phyloP scores from a whole-genome alignment of 495 filamentous ascomycete species.

The Aspergillus campestris region DNA sequence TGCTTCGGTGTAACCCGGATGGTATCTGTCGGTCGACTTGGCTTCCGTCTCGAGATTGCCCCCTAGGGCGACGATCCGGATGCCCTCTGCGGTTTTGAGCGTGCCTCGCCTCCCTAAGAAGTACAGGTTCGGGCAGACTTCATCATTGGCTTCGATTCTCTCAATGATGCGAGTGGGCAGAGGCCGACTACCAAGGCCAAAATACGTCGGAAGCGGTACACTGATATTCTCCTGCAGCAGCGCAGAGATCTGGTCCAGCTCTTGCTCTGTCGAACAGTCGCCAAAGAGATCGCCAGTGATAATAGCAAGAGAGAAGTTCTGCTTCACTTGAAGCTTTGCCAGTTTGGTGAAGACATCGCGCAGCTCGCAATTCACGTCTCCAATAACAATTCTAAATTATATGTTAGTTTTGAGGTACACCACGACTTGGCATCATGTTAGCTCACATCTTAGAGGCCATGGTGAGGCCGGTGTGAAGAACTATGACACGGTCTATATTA shows the following conservation, averaged over 20 bases:
- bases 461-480: background rate
- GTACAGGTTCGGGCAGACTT: conserved; percentile 80
- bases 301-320: conserved; percentile 76
- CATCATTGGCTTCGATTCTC: conserved; percentile 66
- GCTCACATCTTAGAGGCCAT: conserved; percentile 64
- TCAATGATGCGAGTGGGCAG: conserved; percentile 62
- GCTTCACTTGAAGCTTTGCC: conserved; percentile 68
- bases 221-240: conserved; percentile 62
- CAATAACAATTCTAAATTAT: conserved; percentile 62
- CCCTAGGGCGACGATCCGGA: conserved; percentile 75
- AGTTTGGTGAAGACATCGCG: conserved; percentile 68
- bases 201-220: conserved; percentile 79
- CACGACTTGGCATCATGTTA: too few species aligned
- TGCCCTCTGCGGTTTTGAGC: conserved; percentile 81
- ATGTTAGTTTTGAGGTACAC: conserved; percentile 2
- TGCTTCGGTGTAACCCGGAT: conserved; percentile 61
- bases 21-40: conserved; percentile 52
- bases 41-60: conserved; percentile 53
- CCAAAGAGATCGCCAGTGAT: conserved; percentile 76
- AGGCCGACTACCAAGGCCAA: conserved; percentile 60
- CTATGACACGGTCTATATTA: conserved; percentile 1
- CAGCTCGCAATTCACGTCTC: conserved; percentile 68
- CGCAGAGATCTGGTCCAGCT: conserved; percentile 46
- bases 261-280: conserved; percentile 37
- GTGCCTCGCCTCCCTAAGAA: conserved; percentile 77